A percentile compares a stretch with the other conserved stretches of the same genome.
Conservation (phyloP, 331 rosid species). For the Rosa hybrid region DNA sequence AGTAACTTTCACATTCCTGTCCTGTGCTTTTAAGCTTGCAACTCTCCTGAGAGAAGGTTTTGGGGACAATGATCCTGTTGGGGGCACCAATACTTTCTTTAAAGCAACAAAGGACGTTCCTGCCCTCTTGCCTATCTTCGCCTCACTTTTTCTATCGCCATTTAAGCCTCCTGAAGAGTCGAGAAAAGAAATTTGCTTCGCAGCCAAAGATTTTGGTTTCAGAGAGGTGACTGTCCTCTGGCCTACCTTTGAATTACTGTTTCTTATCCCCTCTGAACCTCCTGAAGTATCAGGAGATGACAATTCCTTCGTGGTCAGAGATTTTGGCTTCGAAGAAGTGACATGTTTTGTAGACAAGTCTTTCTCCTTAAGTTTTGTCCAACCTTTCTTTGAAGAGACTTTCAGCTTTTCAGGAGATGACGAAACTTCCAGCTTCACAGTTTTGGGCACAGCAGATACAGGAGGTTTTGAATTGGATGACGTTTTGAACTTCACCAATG, state of each 20-base stretch:
- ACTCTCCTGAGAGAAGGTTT: slow-evolving; percentile 43
- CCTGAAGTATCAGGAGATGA: slow-evolving; percentile 35
- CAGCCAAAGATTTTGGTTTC: slow-evolving; percentile 31
- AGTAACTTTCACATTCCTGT: slow-evolving; percentile 36
- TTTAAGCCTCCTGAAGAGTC: slow-evolving; percentile 30
- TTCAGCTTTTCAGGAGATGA: slow-evolving; percentile 26
- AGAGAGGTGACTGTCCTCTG: slow-evolving; percentile 28
- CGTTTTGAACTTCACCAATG: slow-evolving; percentile 39
- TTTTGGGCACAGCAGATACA: slow-evolving; percentile 19
- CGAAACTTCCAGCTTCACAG: slow-evolving; percentile 35
- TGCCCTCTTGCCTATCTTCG: slow-evolving; percentile 37
- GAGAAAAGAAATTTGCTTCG: slow-evolving; percentile 39
- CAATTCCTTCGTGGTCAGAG: slow-evolving; percentile 31
- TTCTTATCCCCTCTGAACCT: slow-evolving; percentile 20
- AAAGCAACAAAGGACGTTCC: slow-evolving; percentile 40
- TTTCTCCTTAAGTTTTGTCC: slow-evolving; percentile 32
- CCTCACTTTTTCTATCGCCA: slow-evolving; percentile 35
- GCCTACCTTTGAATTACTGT: background rate
- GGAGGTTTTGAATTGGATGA: slow-evolving; percentile 24
- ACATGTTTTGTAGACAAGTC: slow-evolving; percentile 36
- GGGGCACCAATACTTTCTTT: slow-evolving; percentile 40
- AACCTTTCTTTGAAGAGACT: slow-evolving; percentile 33
- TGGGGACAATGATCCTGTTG: slow-evolving; percentile 36
- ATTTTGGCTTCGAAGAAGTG: slow-evolving; percentile 36
- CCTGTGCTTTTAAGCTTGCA: slow-evolving; percentile 43